Conservation (phyloP, 2,329 filamentous ascomycete species). For the Penicillium expansum region DNA sequence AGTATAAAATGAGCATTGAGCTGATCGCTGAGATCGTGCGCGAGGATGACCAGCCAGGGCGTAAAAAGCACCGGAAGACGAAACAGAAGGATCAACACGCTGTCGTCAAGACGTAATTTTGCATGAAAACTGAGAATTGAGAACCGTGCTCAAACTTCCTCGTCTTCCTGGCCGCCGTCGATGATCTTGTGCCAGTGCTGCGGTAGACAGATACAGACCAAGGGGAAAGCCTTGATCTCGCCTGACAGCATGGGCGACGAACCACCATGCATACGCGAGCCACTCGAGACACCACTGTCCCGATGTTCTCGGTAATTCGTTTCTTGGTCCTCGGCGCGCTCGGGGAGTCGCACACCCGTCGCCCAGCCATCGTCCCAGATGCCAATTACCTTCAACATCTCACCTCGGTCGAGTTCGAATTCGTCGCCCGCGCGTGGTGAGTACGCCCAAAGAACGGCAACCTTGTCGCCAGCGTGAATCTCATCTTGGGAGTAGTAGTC, state of each 20-base stretch:
- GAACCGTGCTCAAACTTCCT: constrained; percentile 23
- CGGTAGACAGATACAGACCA: constrained; percentile 92
- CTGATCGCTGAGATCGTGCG: background rate
- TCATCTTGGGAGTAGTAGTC: constrained; percentile 98
- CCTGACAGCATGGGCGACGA: constrained; percentile 65
- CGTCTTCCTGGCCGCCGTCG: constrained; percentile 65
- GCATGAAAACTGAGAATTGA: constrained; percentile 24
- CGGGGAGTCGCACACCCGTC: constrained; percentile 79
- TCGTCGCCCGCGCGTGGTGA: constrained; percentile 91
- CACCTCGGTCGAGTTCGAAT: constrained; percentile 86
- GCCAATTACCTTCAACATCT: constrained; percentile 96
- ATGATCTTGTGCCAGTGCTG: constrained; percentile 97
- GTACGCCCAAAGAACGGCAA: constrained; percentile 93
- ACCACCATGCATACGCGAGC: constrained; percentile 57
- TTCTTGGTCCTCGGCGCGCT: constrained; percentile 87
- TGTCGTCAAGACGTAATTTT: constrained; percentile 40
- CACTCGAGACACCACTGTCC: constrained; percentile 89
- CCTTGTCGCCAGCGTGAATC: constrained; percentile 85
- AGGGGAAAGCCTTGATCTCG: constrained; percentile 95
- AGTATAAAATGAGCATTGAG: constrained; percentile 17
- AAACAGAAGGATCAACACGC: constrained; percentile 27
- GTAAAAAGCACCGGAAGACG: constrained; percentile 14
- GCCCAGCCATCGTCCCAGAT: constrained; percentile 99
- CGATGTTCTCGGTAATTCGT: constrained; percentile 71
- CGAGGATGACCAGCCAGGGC: constrained; percentile 14